phyloP scores from a whole-genome alignment of 768 basidiomycete genomes.

The Lactarius quietus region DNA sequence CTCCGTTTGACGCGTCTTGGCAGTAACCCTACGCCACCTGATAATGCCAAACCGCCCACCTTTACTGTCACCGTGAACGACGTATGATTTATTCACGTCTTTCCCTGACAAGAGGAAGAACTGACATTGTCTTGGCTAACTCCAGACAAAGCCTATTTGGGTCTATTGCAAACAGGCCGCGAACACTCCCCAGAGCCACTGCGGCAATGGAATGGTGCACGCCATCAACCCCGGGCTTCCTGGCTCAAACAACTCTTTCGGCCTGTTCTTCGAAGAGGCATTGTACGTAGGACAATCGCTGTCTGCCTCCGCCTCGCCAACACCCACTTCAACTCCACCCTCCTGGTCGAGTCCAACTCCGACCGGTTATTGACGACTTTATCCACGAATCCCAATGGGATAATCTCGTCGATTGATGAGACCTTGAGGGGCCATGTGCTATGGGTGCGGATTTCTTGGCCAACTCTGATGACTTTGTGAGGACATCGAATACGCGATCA shows the following conservation, averaged over 20 bases:
- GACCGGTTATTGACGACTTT: neutral
- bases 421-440: no score
- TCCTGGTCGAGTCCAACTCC: no score
- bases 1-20: neutral
- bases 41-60: slow-evolving; percentile 12
- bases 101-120: neutral
- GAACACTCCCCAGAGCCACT: slow-evolving; percentile 21
- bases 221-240: slow-evolving; percentile 29
- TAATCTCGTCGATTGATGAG: neutral
- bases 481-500: neutral
- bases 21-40: slow-evolving; percentile 30
- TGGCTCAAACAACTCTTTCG: slow-evolving; percentile 8
- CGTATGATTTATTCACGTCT: slow-evolving; percentile 15
- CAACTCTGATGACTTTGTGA: no score
- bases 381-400: neutral
- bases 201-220: slow-evolving; percentile 32
- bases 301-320: no score
- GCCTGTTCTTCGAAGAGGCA: no score
- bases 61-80: slow-evolving; percentile 30
- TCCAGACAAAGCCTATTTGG: slow-evolving; percentile 28
- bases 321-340: neutral
- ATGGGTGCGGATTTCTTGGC: no score
- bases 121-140: neutral
- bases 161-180: slow-evolving; percentile 28
- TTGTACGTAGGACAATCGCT: no score